Evolutionary conservation across 805 yeast species (phyloP).

Genomic region (Saturnispora zaruensis): DNA sequence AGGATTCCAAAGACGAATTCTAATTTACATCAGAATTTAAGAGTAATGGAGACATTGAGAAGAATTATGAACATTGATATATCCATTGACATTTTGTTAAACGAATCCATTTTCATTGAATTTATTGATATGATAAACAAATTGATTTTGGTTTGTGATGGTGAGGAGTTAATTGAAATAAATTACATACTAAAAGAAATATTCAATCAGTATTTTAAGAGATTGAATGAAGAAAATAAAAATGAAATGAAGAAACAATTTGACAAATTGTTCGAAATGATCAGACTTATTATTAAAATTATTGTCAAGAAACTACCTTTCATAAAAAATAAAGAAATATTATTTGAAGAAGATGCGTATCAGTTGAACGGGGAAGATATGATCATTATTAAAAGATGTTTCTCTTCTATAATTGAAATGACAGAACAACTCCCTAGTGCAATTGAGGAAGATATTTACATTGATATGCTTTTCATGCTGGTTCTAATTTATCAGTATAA

Average conservation of each 20-base stretch:
- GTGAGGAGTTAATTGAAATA: conserved; percentile 30
- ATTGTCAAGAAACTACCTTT: conserved; percentile 54
- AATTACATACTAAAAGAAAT: conserved; percentile 37
- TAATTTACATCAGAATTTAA: conserved; percentile 20
- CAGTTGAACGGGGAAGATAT: conserved; percentile 28
- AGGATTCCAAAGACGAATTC: conserved; percentile 18
- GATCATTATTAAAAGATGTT: conserved; percentile 39
- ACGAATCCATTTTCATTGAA: conserved; percentile 65
- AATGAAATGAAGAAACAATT: conserved; percentile 47
- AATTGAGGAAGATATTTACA: conserved; percentile 60
- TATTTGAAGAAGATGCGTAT: conserved; percentile 16
- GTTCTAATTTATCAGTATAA: conserved; percentile 45
- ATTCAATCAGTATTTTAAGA: conserved; percentile 41
- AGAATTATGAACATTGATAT: conserved; percentile 49
- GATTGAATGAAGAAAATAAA: conserved; percentile 20
- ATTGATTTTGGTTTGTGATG: conserved; percentile 48
- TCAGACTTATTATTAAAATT: conserved; percentile 60
- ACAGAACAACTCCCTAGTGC: conserved; percentile 55
- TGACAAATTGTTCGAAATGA: conserved; percentile 74
- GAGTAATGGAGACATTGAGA: conserved; percentile 42
- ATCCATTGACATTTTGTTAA: conserved; percentile 51
- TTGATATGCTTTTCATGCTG: conserved; percentile 59
- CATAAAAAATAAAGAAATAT: conserved; percentile 38
- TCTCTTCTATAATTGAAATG: conserved; percentile 51
- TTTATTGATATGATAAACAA: conserved; percentile 69